Conservation (phyloP, 768 basidiomycete species). For the Multifurca ochricompacta region DNA sequence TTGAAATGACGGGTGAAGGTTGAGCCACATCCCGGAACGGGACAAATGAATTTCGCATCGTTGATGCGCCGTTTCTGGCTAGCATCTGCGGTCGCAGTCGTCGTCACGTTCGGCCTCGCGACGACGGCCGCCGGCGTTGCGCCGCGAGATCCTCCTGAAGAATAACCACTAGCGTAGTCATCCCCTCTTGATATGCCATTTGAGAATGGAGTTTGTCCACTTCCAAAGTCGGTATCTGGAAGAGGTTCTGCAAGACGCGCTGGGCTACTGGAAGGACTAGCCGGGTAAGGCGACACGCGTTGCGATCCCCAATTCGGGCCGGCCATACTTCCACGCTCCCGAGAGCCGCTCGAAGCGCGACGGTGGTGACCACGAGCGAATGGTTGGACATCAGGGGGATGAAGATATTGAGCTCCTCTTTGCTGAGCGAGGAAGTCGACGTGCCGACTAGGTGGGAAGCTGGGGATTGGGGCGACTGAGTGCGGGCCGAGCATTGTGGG, state of each 20-base stretch:
- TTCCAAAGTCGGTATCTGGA: constrained; percentile 23
- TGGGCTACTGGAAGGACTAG: constrained; percentile 11
- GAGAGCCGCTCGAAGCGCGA: constrained; percentile 36
- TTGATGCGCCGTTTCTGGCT: constrained; percentile 80
- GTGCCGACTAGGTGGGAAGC: constrained; percentile 29
- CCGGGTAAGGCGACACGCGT: constrained; percentile 22
- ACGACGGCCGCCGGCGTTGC: constrained; percentile 24
- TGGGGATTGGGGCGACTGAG: constrained; percentile 17
- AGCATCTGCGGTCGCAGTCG: constrained; percentile 81
- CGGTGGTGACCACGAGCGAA: constrained; percentile 37
- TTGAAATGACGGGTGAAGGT: constrained; percentile 97
- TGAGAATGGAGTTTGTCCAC: not conserved
- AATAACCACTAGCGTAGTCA: not conserved
- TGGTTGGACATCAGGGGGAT: constrained; percentile 32
- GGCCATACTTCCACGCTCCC: constrained; percentile 25
- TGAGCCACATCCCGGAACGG: constrained; percentile 91
- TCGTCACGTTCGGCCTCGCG: constrained; percentile 82
- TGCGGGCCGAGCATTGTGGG: constrained; percentile 29
- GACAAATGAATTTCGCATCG: constrained; percentile 83
- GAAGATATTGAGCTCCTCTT: constrained; percentile 32
- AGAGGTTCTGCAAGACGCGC: constrained; percentile 37
- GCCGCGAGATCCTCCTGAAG: constrained; percentile 19
- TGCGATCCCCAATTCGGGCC: constrained; percentile 2
- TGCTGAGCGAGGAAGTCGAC: constrained; percentile 33
- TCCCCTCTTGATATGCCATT: not conserved